phyloP scores from a whole-genome alignment of 305 asterid genomes.

The Coffea humblotiana region DNA sequence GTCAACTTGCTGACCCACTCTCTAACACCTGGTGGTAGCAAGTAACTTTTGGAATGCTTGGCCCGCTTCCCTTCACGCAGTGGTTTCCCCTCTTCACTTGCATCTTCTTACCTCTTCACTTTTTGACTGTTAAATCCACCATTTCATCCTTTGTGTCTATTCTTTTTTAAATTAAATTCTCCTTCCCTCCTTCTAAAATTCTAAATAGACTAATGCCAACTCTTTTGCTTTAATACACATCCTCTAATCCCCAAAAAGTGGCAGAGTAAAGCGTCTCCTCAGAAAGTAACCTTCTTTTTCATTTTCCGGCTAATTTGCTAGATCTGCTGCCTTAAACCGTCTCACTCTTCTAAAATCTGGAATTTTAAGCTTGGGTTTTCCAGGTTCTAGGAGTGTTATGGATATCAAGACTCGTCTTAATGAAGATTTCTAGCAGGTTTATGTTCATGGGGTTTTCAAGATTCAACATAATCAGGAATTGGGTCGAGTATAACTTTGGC shows the following conservation, averaged over 20 bases:
- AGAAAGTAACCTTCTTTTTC: slow-evolving; percentile 6
- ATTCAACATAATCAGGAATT: slow-evolving; percentile 17
- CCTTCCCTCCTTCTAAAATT: not conserved
- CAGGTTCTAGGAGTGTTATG: not conserved
- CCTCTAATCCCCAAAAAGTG: not conserved
- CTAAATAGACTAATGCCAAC: not conserved
- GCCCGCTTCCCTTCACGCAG: no score
- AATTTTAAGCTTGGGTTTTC: not conserved
- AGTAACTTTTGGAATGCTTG: no score
- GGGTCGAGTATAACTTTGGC: not conserved
- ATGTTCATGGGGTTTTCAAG: slow-evolving; percentile 7
- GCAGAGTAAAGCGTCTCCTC: not conserved
- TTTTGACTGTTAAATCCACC: not conserved
- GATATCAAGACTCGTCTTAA: not conserved
- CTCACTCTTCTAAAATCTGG: not conserved
- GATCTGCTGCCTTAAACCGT: slow-evolving; percentile 16
- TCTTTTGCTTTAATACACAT: not conserved
- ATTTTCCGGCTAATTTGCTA: not conserved
- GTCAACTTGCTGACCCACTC: no score
- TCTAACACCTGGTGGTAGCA: no score
- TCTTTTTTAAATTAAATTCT: not conserved
- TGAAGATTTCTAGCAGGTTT: not conserved
- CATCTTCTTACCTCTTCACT: not conserved
- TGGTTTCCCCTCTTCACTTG: not conserved
- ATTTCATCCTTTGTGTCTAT: not conserved